Base-by-base conservation (phyloP, 192 early-diverging fungal genomes). In the Backusella luteola region DNA sequence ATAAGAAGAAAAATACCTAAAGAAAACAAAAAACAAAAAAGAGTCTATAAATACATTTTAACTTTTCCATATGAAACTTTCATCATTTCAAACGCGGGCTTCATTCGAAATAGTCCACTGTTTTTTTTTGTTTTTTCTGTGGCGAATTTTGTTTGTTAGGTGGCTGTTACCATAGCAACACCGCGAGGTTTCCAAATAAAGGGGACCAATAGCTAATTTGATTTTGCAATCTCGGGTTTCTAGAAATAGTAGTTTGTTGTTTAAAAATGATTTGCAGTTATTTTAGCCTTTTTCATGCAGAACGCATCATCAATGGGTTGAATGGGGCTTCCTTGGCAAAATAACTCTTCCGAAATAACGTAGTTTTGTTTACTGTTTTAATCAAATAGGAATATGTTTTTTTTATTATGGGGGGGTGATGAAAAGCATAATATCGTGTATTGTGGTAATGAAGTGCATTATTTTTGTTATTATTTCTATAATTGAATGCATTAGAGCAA, bases 111-210 rank as follows among this genome's bases (percentile, higher is more conserved):
- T 59, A 59, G 53, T 59, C 23, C 23, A 29, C 11, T 23, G 3
- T 8, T 26, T 59, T 26, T 63, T 49, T 29, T 32, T n/a, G 1
- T 56, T 49, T 59, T n/a, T 21, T 56, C 1, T 56, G 21, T 26
- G 53, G 52, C 52, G 52, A n/a, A n/a, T n/a, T n/a, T n/a, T n/a
- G n/a, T 56, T 56, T 56, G 19, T 21, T n/a, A 11, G n/a, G 52
- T 56, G 52, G 52, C 52, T 56, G 52, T 56, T 56, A 56, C 52
- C 52, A 56, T 56, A 56, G 52, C 52, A 56, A 56, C 52, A 56
- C 7, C 23, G 1, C 8, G 19, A 9, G 9, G 2, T 56, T 56
- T 23, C 53, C 53, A 56, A 56, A 56, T 56, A 23, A 23, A 56
- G 53, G 7, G 11, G n/a, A 56, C 19, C n/a, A 56, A 56, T 56